These are phyloP conservation scores for Alternaria hordeiaustralica DNA, from an alignment of 2,329 filamentous ascomycete species.

Conservation along the genomic window DNA sequence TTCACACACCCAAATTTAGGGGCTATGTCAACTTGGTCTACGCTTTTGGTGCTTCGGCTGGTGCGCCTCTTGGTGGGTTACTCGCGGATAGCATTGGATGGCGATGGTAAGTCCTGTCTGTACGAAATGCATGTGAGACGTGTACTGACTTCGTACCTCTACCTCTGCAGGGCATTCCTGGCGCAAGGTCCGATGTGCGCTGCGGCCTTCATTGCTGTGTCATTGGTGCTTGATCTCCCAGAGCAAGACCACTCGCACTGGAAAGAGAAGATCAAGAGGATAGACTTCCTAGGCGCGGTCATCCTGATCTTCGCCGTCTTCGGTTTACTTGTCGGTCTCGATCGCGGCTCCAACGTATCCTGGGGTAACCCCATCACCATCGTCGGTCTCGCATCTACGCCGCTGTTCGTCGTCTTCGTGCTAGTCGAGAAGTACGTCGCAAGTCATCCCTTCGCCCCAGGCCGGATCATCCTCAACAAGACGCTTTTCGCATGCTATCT, in stretches of 20 bases:
- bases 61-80: constrained; percentile 71
- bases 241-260: constrained; percentile 65
- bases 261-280: constrained; percentile 68
- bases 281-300: constrained; percentile 76
- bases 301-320: constrained; percentile 71
- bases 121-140: too few relatives aligned
- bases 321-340: constrained; percentile 71
- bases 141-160: too few relatives aligned
- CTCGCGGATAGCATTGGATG: constrained; percentile 77
- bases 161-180: constrained; percentile 64
- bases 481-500: constrained; percentile 71
- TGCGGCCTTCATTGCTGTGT: constrained; percentile 69
- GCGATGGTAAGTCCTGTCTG: constrained; percentile 56
- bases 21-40: constrained; percentile 76
- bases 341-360: constrained; percentile 74
- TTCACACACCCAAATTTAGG: constrained; percentile 3
- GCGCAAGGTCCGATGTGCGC: constrained; percentile 73
- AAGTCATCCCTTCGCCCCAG: constrained; percentile 74
- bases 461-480: constrained; percentile 73
- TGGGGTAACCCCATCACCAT: constrained; percentile 69
- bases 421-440: constrained; percentile 72
- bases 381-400: constrained; percentile 61
- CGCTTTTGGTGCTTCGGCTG: constrained; percentile 70
- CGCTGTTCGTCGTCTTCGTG: constrained; percentile 71
- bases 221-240: constrained; percentile 68